Conservation (phyloP, 768 basidiomycete genomes). For the Trametes coccinea region DNA sequence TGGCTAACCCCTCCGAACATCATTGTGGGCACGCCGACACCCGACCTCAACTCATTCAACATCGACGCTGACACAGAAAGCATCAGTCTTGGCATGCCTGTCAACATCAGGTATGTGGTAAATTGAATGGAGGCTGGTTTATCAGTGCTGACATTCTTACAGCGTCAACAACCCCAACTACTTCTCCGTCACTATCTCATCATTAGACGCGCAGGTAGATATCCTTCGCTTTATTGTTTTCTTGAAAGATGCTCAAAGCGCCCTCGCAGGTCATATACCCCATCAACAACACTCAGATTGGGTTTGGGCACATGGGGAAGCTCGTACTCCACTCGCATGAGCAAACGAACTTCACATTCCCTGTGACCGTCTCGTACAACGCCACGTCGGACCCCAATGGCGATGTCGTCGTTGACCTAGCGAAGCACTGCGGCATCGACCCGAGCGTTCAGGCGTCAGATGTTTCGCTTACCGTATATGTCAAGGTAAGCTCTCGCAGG, state of each 20-base stretch:
- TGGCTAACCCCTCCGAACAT: slow-evolving; percentile 79
- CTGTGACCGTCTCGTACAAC: slow-evolving; percentile 68
- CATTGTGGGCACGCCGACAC: slow-evolving; percentile 45
- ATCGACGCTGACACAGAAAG: slow-evolving; percentile 36
- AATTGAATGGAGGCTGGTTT: background rate
- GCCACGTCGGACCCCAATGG: slow-evolving; percentile 51
- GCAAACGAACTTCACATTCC: slow-evolving; percentile 72
- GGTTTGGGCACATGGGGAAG: slow-evolving; percentile 53
- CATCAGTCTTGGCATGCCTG: slow-evolving; percentile 57
- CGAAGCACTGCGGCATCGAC: slow-evolving; percentile 57
- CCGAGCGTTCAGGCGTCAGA: slow-evolving; percentile 43
- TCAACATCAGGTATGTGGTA: slow-evolving; percentile 64
- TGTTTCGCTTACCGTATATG: slow-evolving; percentile 63
- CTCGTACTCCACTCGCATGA: slow-evolving; percentile 48
- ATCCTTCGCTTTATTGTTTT: background rate
- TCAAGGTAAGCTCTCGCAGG: slow-evolving; percentile 48
- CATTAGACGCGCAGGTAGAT: slow-evolving; percentile 60
- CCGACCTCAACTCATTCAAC: slow-evolving; percentile 38
- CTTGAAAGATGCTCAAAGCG: background rate
- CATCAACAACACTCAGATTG: slow-evolving; percentile 67
- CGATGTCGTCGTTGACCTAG: slow-evolving; percentile 60
- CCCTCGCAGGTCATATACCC: slow-evolving; percentile 67
- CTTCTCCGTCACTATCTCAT: slow-evolving; percentile 66
- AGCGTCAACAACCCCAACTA: slow-evolving; percentile 85
- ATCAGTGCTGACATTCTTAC: slow-evolving; percentile 14